Percentiles rank a stretch among this genome's conserved stretches.
These are phyloP conservation scores for Mortierella sp. DNA, from an alignment of 371 early-diverging fungal genomes.

Conservation along the genomic window DNA sequence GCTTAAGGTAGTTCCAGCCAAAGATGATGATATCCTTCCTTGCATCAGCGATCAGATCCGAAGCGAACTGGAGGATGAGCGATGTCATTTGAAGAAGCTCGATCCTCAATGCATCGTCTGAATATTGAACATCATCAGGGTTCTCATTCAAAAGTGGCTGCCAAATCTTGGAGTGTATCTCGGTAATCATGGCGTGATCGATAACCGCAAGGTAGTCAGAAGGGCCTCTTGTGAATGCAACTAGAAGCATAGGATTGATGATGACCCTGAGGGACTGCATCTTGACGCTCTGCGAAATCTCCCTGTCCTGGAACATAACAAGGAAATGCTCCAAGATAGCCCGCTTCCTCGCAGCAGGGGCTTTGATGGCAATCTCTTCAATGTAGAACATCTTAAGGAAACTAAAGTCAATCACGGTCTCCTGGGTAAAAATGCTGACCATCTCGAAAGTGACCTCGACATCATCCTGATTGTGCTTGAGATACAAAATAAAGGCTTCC, in stretches of 20 bases:
- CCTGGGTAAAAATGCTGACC: slow-evolving; percentile 79
- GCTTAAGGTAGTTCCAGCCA: slow-evolving; percentile 91
- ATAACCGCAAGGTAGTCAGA: slow-evolving; percentile 68
- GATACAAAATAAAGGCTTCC: slow-evolving; percentile 79
- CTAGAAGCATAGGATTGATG: slow-evolving; percentile 85
- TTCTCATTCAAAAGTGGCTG: slow-evolving; percentile 69
- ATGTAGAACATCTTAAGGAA: slow-evolving; percentile 80
- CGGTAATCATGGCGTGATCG: slow-evolving; percentile 75
- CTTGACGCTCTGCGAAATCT: slow-evolving; percentile 65
- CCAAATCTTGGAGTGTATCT: slow-evolving; percentile 81
- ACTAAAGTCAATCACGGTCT: slow-evolving; percentile 77
- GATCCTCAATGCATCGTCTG: slow-evolving; percentile 83
- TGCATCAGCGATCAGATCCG: slow-evolving; percentile 80
- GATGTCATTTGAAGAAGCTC: slow-evolving; percentile 94
- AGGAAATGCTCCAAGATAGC: slow-evolving; percentile 79
- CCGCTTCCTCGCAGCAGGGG: slow-evolving; percentile 69
- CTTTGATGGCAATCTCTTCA: slow-evolving; percentile 75
- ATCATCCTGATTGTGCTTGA: slow-evolving; percentile 71
- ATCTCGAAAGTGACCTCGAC: slow-evolving; percentile 82
- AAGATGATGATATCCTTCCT: slow-evolving; percentile 95
- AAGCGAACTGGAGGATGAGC: slow-evolving; percentile 87
- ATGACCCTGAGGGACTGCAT: slow-evolving; percentile 79
- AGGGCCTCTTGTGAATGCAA: slow-evolving; percentile 64
- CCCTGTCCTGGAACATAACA: slow-evolving; percentile 63
- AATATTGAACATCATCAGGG: slow-evolving; percentile 66